phyloP scores from a whole-genome alignment of 306 rosid species.

The Myrica gale region DNA sequence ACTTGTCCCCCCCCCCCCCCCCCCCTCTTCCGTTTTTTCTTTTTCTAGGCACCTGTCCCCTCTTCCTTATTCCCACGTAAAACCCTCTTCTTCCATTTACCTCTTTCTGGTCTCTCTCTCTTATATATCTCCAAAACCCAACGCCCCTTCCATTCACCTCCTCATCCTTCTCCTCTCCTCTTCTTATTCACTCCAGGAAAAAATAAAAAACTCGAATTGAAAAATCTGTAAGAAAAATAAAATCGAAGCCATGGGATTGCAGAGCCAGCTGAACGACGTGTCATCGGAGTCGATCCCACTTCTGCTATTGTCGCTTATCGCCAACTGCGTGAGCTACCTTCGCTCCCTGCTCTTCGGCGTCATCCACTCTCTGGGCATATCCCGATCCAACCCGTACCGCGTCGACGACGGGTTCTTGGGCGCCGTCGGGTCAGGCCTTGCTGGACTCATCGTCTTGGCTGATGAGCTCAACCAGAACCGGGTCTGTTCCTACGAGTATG shows the following conservation, averaged over 20 bases:
- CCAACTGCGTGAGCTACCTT: constrained; percentile 53
- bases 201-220: neutral
- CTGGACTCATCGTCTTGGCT: constrained; percentile 59
- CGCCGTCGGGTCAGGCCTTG: constrained; percentile 65
- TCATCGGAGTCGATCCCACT: constrained; percentile 84
- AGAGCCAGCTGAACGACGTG: constrained; percentile 70
- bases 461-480: constrained; percentile 67
- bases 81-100: neutral
- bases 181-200: neutral
- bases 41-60: neutral
- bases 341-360: constrained; percentile 48
- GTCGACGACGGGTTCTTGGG: constrained; percentile 38
- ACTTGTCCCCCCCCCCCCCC: no score
- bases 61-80: neutral
- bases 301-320: constrained; percentile 54
- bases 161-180: neutral
- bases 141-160: neutral
- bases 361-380: constrained; percentile 46
- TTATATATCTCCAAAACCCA: neutral
- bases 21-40: no score
- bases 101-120: neutral
- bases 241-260: constrained; percentile 56
- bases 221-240: neutral
- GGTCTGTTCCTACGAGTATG: constrained; percentile 35
- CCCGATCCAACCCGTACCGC: constrained; percentile 33